Evolutionary conservation across 2,329 filamentous ascomycete genomes (phyloP), one percentile per base, ranked within the genome.

Genomic region (Trichoderma brevicompactum): DNA sequence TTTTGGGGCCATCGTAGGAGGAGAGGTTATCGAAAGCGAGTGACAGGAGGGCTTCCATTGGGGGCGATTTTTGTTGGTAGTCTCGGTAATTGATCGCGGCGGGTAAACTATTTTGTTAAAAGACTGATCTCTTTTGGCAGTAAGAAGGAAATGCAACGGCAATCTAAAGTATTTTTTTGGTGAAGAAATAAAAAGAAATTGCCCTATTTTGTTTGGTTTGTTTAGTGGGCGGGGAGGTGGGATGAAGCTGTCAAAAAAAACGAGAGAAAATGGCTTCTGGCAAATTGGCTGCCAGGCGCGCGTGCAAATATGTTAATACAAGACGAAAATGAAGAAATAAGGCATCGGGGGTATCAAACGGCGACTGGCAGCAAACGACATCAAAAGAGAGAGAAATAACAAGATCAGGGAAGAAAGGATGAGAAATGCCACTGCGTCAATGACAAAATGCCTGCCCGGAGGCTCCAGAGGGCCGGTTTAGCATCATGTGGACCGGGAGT

Each of bases 11-110:
- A 73, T 97, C 93, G 77, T 94, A 94, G 55, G 94, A 97, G 67
- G 94, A 96, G 70, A 97, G 89, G 79, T 96, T 96, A 82, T 97
- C 94, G 79, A 98, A 98, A 67, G 94, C 93, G 76, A 96, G 88
- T 50, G 92, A 96, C 64, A 98, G 84, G 34, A 98, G 86, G 60
- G 91, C 88, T 81, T 98, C 95, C 95, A 98, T 98, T 17, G 44
- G 9, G 43, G 44, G 19, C 15, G 34, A 28, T n/a, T n/a, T 73
- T 72, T 78, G 23, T 10, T 48, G 13, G 23, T 34, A 23, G 19
- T 41, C 12, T 49, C 38, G 41, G 38, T 56, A 19, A 38, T 49
- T 40, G 41, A 32, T 46, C 34, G 23, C 12, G 7, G 43, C 28
- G 23, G 48, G 28, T 52, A 61, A 50, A 19, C 23, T 52, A 34